Conservation (phyloP, 441 rosid species). For the Erodium moschatum region DNA sequence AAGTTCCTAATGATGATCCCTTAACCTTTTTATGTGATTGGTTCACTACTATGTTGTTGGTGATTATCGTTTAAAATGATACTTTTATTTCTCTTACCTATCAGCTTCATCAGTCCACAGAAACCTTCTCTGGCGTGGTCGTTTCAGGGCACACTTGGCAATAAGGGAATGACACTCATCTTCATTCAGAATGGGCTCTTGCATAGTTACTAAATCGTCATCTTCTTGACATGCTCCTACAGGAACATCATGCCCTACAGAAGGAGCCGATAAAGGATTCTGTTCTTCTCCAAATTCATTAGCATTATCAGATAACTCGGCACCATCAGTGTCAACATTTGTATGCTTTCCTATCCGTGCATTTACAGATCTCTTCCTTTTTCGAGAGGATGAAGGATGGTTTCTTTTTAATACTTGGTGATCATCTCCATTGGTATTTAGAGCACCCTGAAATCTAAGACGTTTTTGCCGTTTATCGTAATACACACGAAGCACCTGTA, state of each 20-base stretch:
- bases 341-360: constrained; percentile 27
- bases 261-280: constrained; percentile 26
- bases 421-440: constrained; percentile 29
- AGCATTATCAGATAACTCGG: constrained; percentile 24
- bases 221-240: constrained; percentile 31
- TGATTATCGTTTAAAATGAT: constrained; percentile 11
- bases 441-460: constrained; percentile 34
- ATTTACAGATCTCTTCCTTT: constrained; percentile 44
- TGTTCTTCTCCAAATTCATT: constrained; percentile 25
- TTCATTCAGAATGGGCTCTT: constrained; percentile 31
- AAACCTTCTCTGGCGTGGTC: constrained; percentile 50
- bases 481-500: constrained; percentile 76
- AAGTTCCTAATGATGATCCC: neutral
- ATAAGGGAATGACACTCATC: constrained; percentile 37
- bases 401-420: constrained; percentile 24
- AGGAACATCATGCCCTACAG: constrained; percentile 24
- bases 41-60: neutral
- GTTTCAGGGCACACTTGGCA: constrained; percentile 36
- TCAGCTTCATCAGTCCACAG: constrained; percentile 86
- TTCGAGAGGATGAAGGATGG: constrained; percentile 28
- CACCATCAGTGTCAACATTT: constrained; percentile 31
- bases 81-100: constrained; percentile 39
- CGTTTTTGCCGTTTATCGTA: constrained; percentile 50
- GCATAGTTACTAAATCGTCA: constrained; percentile 31
- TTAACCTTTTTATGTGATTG: constrained; percentile 8